Evolutionary conservation across 805 yeast species (phyloP).

Genomic region (Yamadazyma sp.): DNA sequence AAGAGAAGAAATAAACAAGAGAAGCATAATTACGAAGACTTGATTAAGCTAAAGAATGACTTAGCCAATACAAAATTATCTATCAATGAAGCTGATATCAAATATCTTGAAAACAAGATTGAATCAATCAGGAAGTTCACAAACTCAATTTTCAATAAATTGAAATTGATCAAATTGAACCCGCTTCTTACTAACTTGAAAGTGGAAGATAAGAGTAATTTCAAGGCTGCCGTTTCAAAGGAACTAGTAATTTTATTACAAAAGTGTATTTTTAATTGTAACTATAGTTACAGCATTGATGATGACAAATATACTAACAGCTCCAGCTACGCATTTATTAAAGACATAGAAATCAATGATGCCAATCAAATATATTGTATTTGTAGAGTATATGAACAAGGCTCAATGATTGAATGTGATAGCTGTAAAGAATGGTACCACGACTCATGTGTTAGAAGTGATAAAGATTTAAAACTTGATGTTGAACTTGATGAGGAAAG

Average conservation of each 20-base stretch:
- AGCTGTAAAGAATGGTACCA: conserved; percentile 73
- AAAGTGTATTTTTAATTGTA: conserved; percentile 16
- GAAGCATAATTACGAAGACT: conserved; percentile 16
- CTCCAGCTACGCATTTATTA: conserved; percentile 20
- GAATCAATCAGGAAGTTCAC: background rate
- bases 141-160: background rate
- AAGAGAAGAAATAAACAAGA: background rate
- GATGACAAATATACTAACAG: conserved; percentile 25
- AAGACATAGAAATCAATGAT: conserved; percentile 6
- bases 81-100: conserved; percentile 7
- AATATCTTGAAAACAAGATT: conserved; percentile 6
- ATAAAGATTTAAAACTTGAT: background rate
- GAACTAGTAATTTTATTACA: conserved; percentile 6
- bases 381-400: conserved; percentile 61
- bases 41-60: conserved; percentile 20
- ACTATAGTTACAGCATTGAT: conserved; percentile 22
- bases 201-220: background rate
- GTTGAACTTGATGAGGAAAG: conserved; percentile 1
- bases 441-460: conserved; percentile 47
- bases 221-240: conserved; percentile 1
- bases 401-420: conserved; percentile 68
- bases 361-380: conserved; percentile 45
- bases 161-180: conserved; percentile 3
- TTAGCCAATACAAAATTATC: conserved; percentile 14
- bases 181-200: conserved; percentile 2